Evolutionary conservation across 352 stramenopile genomes (phyloP).

Genomic region (Aphanomyces stellatus): DNA sequence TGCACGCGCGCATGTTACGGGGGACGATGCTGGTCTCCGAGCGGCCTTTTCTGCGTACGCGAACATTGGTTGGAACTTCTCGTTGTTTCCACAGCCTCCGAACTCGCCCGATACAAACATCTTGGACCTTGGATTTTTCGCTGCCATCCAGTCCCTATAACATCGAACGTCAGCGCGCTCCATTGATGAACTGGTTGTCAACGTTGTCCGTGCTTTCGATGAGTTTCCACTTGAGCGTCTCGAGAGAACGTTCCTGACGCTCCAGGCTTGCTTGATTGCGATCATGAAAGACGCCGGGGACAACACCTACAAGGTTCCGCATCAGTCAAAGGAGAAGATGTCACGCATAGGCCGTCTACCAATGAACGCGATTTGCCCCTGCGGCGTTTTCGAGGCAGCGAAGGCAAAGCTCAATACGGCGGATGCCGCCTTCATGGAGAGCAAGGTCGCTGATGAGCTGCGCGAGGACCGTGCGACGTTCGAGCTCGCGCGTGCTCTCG

Average conservation of each 20-base stretch:
- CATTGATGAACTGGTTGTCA: neutral
- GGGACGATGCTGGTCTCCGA: neutral
- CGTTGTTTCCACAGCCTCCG: neutral
- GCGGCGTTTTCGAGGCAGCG: neutral
- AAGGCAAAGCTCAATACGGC: neutral
- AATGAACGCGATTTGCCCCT: neutral
- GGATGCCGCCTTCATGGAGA: neutral
- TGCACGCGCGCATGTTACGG: neutral
- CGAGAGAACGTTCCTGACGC: neutral
- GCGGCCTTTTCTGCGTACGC: neutral
- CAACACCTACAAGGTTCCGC: neutral
- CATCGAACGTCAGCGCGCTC: neutral
- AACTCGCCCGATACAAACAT: neutral
- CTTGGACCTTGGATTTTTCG: neutral
- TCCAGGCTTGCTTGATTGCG: neutral
- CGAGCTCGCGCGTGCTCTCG: neutral
- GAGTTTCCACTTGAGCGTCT: neutral
- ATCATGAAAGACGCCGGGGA: neutral
- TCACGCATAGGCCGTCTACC: neutral
- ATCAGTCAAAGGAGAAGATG: neutral
- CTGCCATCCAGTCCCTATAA: neutral
- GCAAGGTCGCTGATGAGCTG: neutral
- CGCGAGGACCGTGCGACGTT: neutral
- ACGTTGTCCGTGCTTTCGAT: neutral
- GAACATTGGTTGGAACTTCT: neutral